Percentiles rank a stretch among this genome's conserved stretches.
Evolutionary conservation across 148 eudicot genomes (phyloP).

Genomic region (Rhododendron simsii): DNA sequence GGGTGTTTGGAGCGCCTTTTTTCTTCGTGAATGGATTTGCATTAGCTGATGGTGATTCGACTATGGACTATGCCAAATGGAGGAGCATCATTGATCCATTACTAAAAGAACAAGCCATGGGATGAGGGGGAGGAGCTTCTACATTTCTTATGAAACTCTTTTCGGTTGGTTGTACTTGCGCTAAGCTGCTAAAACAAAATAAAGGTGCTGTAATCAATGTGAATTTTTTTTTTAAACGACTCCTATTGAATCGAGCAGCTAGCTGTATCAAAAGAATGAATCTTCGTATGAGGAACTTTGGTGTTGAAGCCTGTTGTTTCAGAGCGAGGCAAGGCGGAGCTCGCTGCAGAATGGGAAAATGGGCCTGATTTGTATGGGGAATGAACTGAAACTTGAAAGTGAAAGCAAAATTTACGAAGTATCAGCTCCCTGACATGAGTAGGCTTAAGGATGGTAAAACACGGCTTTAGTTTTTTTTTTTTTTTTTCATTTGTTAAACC

Average conservation of each 20-base stretch:
- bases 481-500: too few species aligned
- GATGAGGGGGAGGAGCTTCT: slow-evolving; percentile 3
- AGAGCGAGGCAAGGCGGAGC: neutral
- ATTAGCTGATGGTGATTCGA: slow-evolving; percentile 49
- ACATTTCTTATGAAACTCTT: neutral
- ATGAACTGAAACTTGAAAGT: neutral
- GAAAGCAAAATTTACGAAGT: too few species aligned
- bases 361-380: neutral
- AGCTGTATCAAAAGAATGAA: neutral
- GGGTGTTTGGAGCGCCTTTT: slow-evolving; percentile 71
- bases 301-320: neutral
- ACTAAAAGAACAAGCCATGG: slow-evolving; percentile 7
- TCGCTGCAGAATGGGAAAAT: neutral
- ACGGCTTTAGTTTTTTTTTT: too few species aligned
- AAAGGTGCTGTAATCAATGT: neutral
- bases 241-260: neutral
- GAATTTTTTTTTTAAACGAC: neutral
- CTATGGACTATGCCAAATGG: slow-evolving; percentile 53
- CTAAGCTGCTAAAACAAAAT: neutral
- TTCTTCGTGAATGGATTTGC: slow-evolving; percentile 75
- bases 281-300: neutral
- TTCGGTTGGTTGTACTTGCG: neutral
- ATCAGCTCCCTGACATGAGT: too few species aligned
- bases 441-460: too few species aligned
- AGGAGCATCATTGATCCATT: slow-evolving; percentile 71